Conservation (phyloP, 257 asterid species). For the Prunella vulgaris region DNA sequence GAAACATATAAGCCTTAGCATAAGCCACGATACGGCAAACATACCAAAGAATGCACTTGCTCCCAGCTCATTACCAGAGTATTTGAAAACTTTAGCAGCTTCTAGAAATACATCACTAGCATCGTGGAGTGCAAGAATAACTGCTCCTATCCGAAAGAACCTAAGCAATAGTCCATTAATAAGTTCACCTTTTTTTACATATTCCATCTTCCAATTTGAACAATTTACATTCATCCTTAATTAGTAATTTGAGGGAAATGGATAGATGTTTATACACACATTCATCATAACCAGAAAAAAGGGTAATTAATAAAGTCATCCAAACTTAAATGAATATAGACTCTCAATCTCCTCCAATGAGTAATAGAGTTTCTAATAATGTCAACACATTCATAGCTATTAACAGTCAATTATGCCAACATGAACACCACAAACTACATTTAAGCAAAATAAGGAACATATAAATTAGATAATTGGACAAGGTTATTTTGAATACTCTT, state of each 20-base stretch:
- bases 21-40: constrained; percentile 80
- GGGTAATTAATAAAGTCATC: not conserved
- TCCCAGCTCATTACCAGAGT: constrained; percentile 76
- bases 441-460: not conserved
- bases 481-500: not conserved
- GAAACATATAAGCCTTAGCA: constrained; percentile 72
- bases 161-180: constrained; percentile 31
- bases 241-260: not conserved
- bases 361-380: not conserved
- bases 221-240: not conserved
- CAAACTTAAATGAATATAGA: constrained; percentile 1
- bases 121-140: constrained; percentile 85
- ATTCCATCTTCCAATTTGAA: not conserved
- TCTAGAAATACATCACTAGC: constrained; percentile 93
- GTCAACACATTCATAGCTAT: not conserved
- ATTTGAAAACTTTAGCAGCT: constrained; percentile 91
- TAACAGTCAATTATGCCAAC: not conserved
- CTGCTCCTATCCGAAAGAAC: constrained; percentile 77
- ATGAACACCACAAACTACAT: not conserved
- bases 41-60: constrained; percentile 81
- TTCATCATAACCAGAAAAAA: not conserved
- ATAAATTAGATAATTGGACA: not conserved
- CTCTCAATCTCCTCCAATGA: not conserved
- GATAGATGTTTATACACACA: not conserved
- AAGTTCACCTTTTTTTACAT: not conserved